Conservation (phyloP, 345 rosid genomes). For the Cardiospermum halicacabum region DNA sequence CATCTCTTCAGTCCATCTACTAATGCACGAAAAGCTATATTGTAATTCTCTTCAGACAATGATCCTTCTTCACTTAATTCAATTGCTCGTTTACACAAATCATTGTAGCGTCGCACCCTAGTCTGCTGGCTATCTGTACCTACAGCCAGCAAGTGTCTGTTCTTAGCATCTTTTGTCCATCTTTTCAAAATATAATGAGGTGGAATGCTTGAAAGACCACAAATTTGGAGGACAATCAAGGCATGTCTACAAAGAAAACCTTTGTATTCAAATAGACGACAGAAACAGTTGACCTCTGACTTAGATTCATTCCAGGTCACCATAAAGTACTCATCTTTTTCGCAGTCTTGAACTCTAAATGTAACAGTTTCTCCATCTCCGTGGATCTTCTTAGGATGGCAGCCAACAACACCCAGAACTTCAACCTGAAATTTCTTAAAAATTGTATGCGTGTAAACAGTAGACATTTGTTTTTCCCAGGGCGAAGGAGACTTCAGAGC, state of each 20-base stretch:
- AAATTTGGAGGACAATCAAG: conserved; percentile 53
- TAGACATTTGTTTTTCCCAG: conserved; percentile 53
- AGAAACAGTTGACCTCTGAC: conserved; percentile 43
- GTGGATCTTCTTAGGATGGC: conserved; percentile 45
- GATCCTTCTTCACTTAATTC: conserved; percentile 54
- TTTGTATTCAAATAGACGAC: conserved; percentile 43
- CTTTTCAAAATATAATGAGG: conserved; percentile 43
- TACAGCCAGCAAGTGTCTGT: conserved; percentile 31
- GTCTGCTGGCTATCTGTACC: conserved; percentile 24
- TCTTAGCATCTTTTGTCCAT: conserved; percentile 57
- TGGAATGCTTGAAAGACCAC: conserved; percentile 44
- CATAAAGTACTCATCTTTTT: conserved; percentile 40
- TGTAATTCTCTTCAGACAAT: conserved; percentile 31
- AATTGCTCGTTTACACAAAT: conserved; percentile 40
- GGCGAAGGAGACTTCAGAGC: conserved; percentile 58
- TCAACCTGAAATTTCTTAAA: conserved; percentile 56
- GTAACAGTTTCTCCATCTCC: conserved; percentile 30
- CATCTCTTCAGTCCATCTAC: conserved; percentile 48
- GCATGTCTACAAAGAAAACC: conserved; percentile 60
- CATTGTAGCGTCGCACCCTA: conserved; percentile 48
- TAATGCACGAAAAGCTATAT: conserved; percentile 38
- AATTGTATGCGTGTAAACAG: conserved; percentile 43
- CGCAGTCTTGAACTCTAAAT: conserved; percentile 51
- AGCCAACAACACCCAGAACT: conserved; percentile 53
- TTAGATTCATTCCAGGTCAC: conserved; percentile 45